These are phyloP conservation scores for Trametes polyzona DNA, from an alignment of 1,284 basidiomycete genomes.

Conservation along the genomic window DNA sequence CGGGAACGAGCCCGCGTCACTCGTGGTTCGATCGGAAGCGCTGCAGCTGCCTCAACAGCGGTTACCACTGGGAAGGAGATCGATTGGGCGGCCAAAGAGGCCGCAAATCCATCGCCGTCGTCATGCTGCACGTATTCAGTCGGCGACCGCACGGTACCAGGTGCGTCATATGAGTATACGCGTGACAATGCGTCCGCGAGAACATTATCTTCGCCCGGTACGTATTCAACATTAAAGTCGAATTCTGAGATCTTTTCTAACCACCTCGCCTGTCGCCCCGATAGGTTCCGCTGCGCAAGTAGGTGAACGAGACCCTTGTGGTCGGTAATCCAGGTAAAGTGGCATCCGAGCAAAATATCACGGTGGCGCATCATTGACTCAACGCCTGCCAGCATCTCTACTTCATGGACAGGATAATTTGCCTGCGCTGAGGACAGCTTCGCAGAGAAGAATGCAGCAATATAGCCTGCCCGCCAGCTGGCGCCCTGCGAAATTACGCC, in stretches of 20 bases:
- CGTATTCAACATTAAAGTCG: constrained; percentile 31
- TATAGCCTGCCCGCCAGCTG: constrained; percentile 7
- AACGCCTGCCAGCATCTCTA: constrained; percentile 36
- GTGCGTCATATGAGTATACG: constrained; percentile 38
- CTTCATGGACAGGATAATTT: constrained; percentile 34
- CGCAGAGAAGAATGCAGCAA: constrained; percentile 34
- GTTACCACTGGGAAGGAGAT: background rate
- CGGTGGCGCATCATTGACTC: constrained; percentile 35
- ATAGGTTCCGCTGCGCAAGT: constrained; percentile 29
- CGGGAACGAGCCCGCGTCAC: background rate
- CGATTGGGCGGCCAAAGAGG: background rate
- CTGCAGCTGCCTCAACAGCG: background rate
- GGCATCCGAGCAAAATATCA: constrained; percentile 27
- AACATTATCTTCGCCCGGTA: constrained; percentile 23
- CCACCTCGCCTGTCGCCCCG: constrained; percentile 25
- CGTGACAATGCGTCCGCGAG: constrained; percentile 39
- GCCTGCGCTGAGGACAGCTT: constrained; percentile 38
- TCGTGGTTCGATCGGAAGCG: background rate
- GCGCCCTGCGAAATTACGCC: constrained; percentile 26
- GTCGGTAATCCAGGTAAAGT: constrained; percentile 33
- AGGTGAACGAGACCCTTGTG: constrained; percentile 34
- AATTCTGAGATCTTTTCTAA: constrained; percentile 30
- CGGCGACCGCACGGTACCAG: constrained; percentile 27
- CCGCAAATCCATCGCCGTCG: background rate
- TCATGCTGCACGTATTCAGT: constrained; percentile 30